Base-by-base conservation (phyloP, 208 protist genomes). In the Angomonas deanei region DNA sequence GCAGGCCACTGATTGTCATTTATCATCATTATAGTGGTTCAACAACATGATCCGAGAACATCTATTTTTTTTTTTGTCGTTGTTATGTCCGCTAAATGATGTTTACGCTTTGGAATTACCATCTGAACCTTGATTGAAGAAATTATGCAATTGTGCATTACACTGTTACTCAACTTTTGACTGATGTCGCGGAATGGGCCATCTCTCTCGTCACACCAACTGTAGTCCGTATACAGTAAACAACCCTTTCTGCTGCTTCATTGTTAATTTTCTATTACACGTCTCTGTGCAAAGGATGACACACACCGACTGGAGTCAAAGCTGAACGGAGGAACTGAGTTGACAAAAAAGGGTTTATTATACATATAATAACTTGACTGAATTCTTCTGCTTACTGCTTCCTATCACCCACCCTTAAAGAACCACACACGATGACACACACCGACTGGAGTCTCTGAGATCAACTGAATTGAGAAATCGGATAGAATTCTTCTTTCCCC, bases 71-170 rank as follows among this genome's bases (percentile, higher is more conserved):
- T 42, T 8, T 42, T n/a, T 42, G 15, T 42, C 8, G 8, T n/a
- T 42, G 15, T 42, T n/a, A 42, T 42, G 15, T 42, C 8, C 15
- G 15, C 15, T 42, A 42, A n/a, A 42, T 50, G 42, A 50, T 50
- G 42, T n/a, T 50, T 50, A 50, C 42, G 42, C 42, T 50, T 26
- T 50, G 42, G 42, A 50, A 50, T 50, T 50, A 50, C 42, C 42
- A 50, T 50, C 42, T 50, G 42, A 50, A 50, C 5, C 19, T 50
- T 5, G 5, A 21, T 50, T 50, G 42, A 50, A 19, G 42, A 50
- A 19, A 50, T 19, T 10, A 50, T 50, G 42, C 42, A n/a, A 26
- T 26, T 50, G 42, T 50, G 42, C 42, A 50, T 50, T 50, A 8
- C 23, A 50, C 19, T 50, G 42, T 50, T 50, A 50, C 42, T 50